phyloP scores from a whole-genome alignment of 257 asterid species.

The Cordia subcordata region DNA sequence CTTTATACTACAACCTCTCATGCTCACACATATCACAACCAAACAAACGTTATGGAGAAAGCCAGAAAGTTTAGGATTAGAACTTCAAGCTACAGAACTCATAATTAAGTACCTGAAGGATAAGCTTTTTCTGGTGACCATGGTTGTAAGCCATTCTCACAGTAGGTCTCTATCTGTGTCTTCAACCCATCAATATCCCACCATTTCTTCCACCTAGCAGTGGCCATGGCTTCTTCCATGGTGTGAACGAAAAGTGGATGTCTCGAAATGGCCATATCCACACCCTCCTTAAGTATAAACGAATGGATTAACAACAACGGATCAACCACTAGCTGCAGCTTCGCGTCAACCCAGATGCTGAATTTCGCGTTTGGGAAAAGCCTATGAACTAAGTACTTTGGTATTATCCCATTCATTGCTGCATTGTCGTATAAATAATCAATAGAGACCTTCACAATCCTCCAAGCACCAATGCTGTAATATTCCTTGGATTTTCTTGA shows the following conservation, averaged over 20 bases:
- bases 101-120: conserved; percentile 72
- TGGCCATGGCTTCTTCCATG: conserved; percentile 87
- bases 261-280: conserved; percentile 77
- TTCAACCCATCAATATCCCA: conserved; percentile 61
- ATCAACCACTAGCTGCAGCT: conserved; percentile 80
- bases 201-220: conserved; percentile 96
- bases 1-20: too few relatives aligned
- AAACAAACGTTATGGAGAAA: too few relatives aligned
- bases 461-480: conserved; percentile 76
- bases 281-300: conserved; percentile 48
- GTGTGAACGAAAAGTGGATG: conserved; percentile 75
- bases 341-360: conserved; percentile 90
- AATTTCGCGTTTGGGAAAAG: conserved; percentile 76
- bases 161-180: conserved; percentile 78
- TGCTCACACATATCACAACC: too few relatives aligned
- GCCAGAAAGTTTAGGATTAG: too few relatives aligned
- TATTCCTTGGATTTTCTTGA: conserved; percentile 31
- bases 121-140: conserved; percentile 72
- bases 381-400: conserved; percentile 67
- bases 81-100: too few relatives aligned
- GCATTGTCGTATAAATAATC: conserved; percentile 50
- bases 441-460: conserved; percentile 46
- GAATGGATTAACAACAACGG: conserved; percentile 76
- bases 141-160: conserved; percentile 78
- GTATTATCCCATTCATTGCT: conserved; percentile 84